Base-by-base conservation (phyloP, 108 stramenopile genomes). In the Poteriospumella lacustris region DNA sequence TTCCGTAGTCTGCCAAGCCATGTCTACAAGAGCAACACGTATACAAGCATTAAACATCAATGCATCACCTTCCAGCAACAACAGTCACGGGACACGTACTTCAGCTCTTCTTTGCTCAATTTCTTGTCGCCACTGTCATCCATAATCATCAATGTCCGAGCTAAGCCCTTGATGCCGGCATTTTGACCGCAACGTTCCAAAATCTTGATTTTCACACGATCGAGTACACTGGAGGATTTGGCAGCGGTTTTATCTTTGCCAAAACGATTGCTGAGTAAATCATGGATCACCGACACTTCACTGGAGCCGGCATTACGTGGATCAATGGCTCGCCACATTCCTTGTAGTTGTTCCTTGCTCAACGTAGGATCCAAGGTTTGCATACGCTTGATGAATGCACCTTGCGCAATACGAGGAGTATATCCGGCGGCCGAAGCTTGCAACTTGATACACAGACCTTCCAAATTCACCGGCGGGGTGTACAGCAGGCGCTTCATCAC, bases 101-200 rank as follows among this genome's bases (percentile, higher is more conserved):
- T 73, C 5, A 73, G 31, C 36, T 73, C 70, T 26, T 73, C 70
- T 73, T 73, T 73, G 9, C 26, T 42, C 36, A 73, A 73, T 42
- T 56, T 73, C 5, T 73, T 5, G 36, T 73, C 70, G 38, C 70
- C 70, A 73, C n/a, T 42, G 36, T 38, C 33, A 73, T 73, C 70
- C 70, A 73, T 73, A 28, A 73, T 42, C 5, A 34, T 3, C 36
- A 73, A 73, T 73, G 33, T 73, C 5, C 70, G 12, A 33, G 12
- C n/a, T 42, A 73, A 73, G 26, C 70, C 70, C 36, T 73, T 73
- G 33, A 73, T 52, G 9, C 70, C 70, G 9, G 44, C 70, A 9
- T 31, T 3, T 64, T 64, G 33, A 42, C 70, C 70, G 31, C 44
- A 73, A 15, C 70, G 36, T 33, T 73, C 70, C 31, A 73, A 52